Base-by-base conservation (phyloP, 2,329 filamentous ascomycete species). In the Aspergillus pseudoglaucus region DNA sequence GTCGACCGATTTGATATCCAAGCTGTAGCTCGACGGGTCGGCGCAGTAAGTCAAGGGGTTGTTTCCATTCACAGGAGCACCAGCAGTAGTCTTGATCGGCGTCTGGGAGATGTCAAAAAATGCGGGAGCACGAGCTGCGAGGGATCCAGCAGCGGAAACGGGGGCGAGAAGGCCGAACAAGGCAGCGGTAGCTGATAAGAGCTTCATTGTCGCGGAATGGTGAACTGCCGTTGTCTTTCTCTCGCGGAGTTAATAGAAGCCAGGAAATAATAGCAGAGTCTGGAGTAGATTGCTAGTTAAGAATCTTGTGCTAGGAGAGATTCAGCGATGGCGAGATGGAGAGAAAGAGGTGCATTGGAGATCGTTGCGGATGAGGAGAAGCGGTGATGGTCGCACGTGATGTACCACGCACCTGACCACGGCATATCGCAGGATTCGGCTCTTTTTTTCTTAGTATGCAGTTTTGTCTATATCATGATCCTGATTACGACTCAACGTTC, bases 11-110 rank as follows among this genome's bases (percentile, higher is more conserved):
- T 90, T 76, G 61, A 98, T 90, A 39, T 75, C 72, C 57, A 96
- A 75, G 48, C 90, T 79, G 66, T 96, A 83, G 45, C 81, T 68
- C 43, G 71, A 69, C 49, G 88, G 87, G 53, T 87, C 78, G 49
- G 74, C 72, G 56, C 93, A 98, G 72, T 87, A 88, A 63, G 82
- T 75, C 50, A 98, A 78, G 25, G 93, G 91, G 64, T 91, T 95
- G 44, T 91, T 76, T 66, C 93, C 90, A 1, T 88, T 84, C 14
- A 96, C 86, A 55, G 83, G 79, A 67, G 80, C 75, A 41, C 80
- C 71, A 22, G 75, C 74, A 49, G 74, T 74, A 44, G 74, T 68
- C 49, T 75, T 67, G 48, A 76, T 69, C 37, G 76, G 67, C 54
- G 76, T 72, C 62, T 79, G 74, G 41, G 73, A 70, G 51, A 66